These are phyloP conservation scores for Chernovozyma sophiae-reginae DNA, from an alignment of 1,139 yeast genomes.

Conservation along the genomic window DNA sequence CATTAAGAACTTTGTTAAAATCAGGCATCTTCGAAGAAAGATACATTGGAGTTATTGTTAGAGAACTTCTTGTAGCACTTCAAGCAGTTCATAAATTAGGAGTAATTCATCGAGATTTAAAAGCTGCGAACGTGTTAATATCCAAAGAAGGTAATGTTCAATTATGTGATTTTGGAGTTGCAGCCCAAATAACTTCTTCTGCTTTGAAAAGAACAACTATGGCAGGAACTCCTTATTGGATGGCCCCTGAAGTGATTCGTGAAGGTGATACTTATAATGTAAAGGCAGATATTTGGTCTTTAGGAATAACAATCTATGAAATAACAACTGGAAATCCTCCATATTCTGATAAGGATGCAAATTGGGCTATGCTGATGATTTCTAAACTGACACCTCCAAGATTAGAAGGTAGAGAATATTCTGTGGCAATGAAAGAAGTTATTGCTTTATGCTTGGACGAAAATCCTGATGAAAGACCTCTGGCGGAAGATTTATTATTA, in stretches of 20 bases:
- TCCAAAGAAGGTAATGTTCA: slow-evolving; percentile 87
- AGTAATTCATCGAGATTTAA: slow-evolving; percentile 91
- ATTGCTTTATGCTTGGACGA: slow-evolving; percentile 92
- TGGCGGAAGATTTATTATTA: slow-evolving; percentile 78
- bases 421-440: slow-evolving; percentile 74
- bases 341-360: slow-evolving; percentile 89
- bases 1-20: slow-evolving; percentile 77
- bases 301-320: slow-evolving; percentile 92
- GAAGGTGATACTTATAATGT: slow-evolving; percentile 86
- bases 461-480: slow-evolving; percentile 81
- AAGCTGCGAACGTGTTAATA: slow-evolving; percentile 91
- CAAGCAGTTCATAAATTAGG: slow-evolving; percentile 83
- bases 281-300: slow-evolving; percentile 89
- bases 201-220: slow-evolving; percentile 83
- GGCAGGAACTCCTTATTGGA: slow-evolving; percentile 99
- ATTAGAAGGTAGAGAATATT: slow-evolving; percentile 83
- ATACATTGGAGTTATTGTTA: slow-evolving; percentile 72
- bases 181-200: slow-evolving; percentile 83
- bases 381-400: slow-evolving; percentile 93
- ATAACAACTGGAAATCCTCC: slow-evolving; percentile 98
- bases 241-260: slow-evolving; percentile 98
- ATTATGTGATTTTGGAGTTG: slow-evolving; percentile 96
- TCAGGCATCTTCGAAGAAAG: slow-evolving; percentile 88
- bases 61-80: slow-evolving; percentile 78
- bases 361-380: slow-evolving; percentile 91